Evolutionary conservation across 2,329 filamentous ascomycete species (phyloP), one percentile per base, ranked within the genome.

Genomic region (Drechslera avenae): DNA sequence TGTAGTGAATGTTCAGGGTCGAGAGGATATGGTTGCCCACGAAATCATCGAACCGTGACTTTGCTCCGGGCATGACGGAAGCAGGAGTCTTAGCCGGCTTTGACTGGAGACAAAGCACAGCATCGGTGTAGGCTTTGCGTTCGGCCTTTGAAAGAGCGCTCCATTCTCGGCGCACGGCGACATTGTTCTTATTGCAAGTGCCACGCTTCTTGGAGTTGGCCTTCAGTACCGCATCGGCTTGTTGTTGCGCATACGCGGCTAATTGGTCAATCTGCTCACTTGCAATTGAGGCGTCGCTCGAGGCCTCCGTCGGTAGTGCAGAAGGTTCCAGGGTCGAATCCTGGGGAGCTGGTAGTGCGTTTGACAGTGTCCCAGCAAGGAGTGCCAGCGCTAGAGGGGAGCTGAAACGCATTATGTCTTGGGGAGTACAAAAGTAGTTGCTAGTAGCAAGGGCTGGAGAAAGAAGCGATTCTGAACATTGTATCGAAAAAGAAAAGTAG

Each of bases 11-110:
- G 1, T 46, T 59, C 10, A 63, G 7, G 2, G 72, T 73, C 36
- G 72, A 64, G 35, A 69, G 66, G 57, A 73, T 68, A 48, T 73
- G 70, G n/a, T 65, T 71, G 8, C 64, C 70, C 3, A 73, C 68
- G 46, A 71, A 73, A 42, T 74, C 72, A 48, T 75, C 72, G 42
- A 69, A 72, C 9, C 72, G 62, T 26, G 62, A 67, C 32, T 62
- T 64, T 1, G 63, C 70, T 44, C 72, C 72, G 4, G 72, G 57
- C 2, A 66, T 59, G 6, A 64, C 21, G 2, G 54, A 54, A 1
- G 56, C 53, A 6, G 68, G 68, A 1, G 68, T 72, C 28, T 67
- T 68, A 6, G 62, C 45, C 8, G 62, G 57, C 54, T 68, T 69
- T 9, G 53, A 57, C 9, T 63, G 57, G 4, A 74, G 50, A 46